Percentiles rank a stretch among this genome's conserved stretches.
Conservation (phyloP, 805 yeast genomes). For the Candida arabinofermentans region DNA sequence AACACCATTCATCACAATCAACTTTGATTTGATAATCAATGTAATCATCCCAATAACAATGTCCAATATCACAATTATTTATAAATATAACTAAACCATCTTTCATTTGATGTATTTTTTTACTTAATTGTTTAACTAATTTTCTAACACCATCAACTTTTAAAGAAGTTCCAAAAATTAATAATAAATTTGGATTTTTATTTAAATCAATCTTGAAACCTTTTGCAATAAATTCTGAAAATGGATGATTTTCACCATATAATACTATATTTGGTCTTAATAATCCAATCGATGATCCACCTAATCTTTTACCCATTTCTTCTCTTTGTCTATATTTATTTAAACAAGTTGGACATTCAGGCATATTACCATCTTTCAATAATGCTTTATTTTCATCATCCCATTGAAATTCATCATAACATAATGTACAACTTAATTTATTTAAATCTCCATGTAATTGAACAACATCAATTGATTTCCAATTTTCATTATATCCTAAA, state of each 20-base stretch:
- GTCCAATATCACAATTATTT: slow-evolving; percentile 62
- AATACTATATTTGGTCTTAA: slow-evolving; percentile 86
- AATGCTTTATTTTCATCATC: slow-evolving; percentile 41
- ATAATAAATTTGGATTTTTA: slow-evolving; percentile 67
- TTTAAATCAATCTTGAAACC: slow-evolving; percentile 65
- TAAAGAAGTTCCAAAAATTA: slow-evolving; percentile 91
- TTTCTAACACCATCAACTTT: slow-evolving; percentile 86
- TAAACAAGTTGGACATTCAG: slow-evolving; percentile 72
- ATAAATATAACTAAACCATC: slow-evolving; percentile 78
- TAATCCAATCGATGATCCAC: slow-evolving; percentile 68
- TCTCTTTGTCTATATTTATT: slow-evolving; percentile 52
- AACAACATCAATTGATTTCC: slow-evolving; percentile 72
- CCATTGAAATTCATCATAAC: slow-evolving; percentile 63
- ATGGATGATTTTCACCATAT: slow-evolving; percentile 93
- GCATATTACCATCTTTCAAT: slow-evolving; percentile 61
- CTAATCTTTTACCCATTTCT: slow-evolving; percentile 66
- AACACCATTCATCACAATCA: slow-evolving; percentile 83
- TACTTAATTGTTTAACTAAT: slow-evolving; percentile 65
- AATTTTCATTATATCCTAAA: slow-evolving; percentile 53
- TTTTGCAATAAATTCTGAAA: slow-evolving; percentile 70
- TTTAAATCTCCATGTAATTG: slow-evolving; percentile 91
- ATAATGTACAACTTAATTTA: slow-evolving; percentile 68
- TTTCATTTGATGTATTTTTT: slow-evolving; percentile 61
- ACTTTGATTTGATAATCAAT: slow-evolving; percentile 76
- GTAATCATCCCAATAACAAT: slow-evolving; percentile 60